These are phyloP conservation scores for Friedmanniomyces simplex DNA, from an alignment of 495 filamentous ascomycete species.

Conservation along the genomic window DNA sequence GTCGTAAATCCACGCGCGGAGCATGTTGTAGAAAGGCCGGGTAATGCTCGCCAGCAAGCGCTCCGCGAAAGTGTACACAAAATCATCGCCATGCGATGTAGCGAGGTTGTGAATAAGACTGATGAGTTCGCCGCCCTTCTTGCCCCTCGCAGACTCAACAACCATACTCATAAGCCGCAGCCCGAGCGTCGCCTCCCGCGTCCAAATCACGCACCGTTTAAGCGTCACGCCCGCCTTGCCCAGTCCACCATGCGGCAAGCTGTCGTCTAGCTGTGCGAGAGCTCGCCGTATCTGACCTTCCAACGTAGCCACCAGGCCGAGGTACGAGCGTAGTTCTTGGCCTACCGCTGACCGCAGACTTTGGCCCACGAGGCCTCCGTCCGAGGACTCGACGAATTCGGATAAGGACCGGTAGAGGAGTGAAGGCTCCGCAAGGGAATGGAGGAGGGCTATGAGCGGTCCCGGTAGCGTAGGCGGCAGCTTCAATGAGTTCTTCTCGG, in stretches of 20 bases:
- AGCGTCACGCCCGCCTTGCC: slow-evolving; percentile 89
- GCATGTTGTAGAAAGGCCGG: slow-evolving; percentile 93
- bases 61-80: slow-evolving; percentile 89
- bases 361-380: slow-evolving; percentile 73
- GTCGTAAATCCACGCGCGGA: slow-evolving; percentile 96
- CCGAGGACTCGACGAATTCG: slow-evolving; percentile 63
- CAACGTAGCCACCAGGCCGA: slow-evolving; percentile 83
- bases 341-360: slow-evolving; percentile 81
- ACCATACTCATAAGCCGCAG: slow-evolving; percentile 89
- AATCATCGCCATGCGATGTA: slow-evolving; percentile 86
- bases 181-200: slow-evolving; percentile 92
- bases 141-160: slow-evolving; percentile 74
- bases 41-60: slow-evolving; percentile 80
- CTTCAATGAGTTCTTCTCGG: slow-evolving; percentile 51
- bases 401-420: slow-evolving; percentile 73
- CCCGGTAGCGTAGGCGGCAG: slow-evolving; percentile 69
- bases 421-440: slow-evolving; percentile 86
- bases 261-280: slow-evolving; percentile 54
- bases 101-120: slow-evolving; percentile 89
- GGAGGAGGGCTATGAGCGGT: slow-evolving; percentile 76
- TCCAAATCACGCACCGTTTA: slow-evolving; percentile 95
- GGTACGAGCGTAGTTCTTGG: slow-evolving; percentile 75
- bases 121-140: slow-evolving; percentile 88
- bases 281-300: slow-evolving; percentile 89
- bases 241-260: slow-evolving; percentile 52